Base-by-base conservation (phyloP, 2,329 filamentous ascomycete species). In the Aspergillus awamori region DNA sequence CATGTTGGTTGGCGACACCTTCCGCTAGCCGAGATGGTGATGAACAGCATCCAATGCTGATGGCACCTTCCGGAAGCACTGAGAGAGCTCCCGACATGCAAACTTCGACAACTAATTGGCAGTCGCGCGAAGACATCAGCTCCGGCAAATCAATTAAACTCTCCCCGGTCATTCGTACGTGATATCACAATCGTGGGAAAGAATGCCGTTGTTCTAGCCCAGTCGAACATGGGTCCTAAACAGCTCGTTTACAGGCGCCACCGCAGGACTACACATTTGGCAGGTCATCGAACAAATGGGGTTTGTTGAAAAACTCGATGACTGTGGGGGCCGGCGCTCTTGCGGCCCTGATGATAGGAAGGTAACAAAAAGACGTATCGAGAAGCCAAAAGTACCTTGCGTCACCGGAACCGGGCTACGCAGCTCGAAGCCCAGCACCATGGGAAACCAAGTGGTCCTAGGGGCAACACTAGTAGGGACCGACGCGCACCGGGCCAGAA, bases 341-440 rank as follows among this genome's bases (percentile, higher is more conserved):
- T 36, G 10, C 33, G 33, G 24, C 43, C 22, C 39, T 47, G 39
- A 47, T 60, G 56, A 63, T 62, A 49, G 45, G 54, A 39, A 52
- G 58, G 45, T n/a, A 54, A 28, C 53, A 38, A 65, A 63, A 56
- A 58, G 63, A 69, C 61, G 60, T 63, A 54, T 67, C 63, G 52
- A 60, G 59, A 60, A 38, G 39, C 15, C 59, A 67, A 66, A 68
- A 65, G 65, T 66, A 69, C 67, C 47, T 48, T 61, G 56, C 60
- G 53, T 53, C 47, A 43, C 38, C 56, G 48, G 58, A 30, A 38
- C 17, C 26, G 43, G 47, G 26, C 30, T 52, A 41, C 41, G 56
- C 28, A 33, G 43, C 39, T 39, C 45, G 51, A 59, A 58, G 36
- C 45, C 58, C 54, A 58, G 54, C 33, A 45, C 57, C 43, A 54